A percentile compares a stretch with the other conserved stretches of the same genome.
Evolutionary conservation across 2,329 filamentous ascomycete species (phyloP).

Genomic region (Fusarium sp.): DNA sequence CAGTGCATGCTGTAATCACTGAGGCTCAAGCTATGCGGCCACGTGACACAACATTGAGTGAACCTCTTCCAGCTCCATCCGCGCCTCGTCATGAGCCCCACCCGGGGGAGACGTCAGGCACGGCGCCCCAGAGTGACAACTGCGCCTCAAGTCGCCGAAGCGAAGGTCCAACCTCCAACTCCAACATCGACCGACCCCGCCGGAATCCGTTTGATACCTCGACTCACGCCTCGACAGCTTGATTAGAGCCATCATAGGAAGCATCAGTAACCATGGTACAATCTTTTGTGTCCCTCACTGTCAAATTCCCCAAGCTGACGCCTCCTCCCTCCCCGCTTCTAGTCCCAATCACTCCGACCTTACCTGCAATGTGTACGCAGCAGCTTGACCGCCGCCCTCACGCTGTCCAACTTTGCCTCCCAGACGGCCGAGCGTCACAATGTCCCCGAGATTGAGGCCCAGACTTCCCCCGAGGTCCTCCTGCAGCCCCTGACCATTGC

Average conservation of each 20-base stretch:
- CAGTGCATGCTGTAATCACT: not conserved
- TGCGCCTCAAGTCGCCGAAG: conserved; percentile 38
- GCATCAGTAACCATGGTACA: conserved; percentile 37
- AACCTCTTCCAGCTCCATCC: not conserved
- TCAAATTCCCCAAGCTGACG: conserved; percentile 32
- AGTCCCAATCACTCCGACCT: conserved; percentile 96
- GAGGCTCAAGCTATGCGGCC: conserved; percentile 29
- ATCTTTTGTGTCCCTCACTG: not conserved
- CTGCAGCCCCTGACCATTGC: conserved; percentile 91
- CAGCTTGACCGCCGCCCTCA: conserved; percentile 92
- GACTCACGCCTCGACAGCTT: conserved; percentile 12
- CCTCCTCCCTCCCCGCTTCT: conserved; percentile 24
- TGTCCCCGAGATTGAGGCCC: conserved; percentile 96
- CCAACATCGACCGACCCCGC: conserved; percentile 44
- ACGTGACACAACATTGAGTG: conserved; percentile 16
- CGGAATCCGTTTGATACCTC: conserved; percentile 33
- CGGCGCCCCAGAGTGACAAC: conserved; percentile 36
- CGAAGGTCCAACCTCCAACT: conserved; percentile 46
- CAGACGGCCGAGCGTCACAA: conserved; percentile 98
- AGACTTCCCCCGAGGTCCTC: conserved; percentile 91
- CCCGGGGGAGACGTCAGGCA: conserved; percentile 49
- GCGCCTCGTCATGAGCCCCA: conserved; percentile 40
- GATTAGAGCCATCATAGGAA: conserved; percentile 19
- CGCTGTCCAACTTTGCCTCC: conserved; percentile 92
- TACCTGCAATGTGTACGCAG: conserved; percentile 97